Evolutionary conservation across 192 early-diverging fungal genomes (phyloP).

Genomic region (Geranomyces variabilis): DNA sequence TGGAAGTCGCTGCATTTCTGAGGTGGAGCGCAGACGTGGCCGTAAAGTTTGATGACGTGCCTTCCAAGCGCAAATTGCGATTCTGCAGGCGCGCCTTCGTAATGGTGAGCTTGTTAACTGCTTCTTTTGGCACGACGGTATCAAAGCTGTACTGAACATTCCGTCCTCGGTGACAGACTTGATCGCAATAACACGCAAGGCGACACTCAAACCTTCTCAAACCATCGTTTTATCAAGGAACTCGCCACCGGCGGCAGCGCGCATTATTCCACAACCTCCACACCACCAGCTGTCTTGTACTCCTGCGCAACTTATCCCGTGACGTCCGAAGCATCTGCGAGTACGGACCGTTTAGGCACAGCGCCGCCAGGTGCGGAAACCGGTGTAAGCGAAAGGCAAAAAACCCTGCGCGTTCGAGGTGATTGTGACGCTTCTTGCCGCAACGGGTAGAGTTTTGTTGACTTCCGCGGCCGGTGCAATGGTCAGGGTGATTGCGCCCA

Average conservation of each 20-base stretch:
- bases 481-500: no score
- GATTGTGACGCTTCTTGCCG: no score
- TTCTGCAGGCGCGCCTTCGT: conserved; percentile 1
- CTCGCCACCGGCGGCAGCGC: conserved; percentile 9
- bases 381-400: not conserved
- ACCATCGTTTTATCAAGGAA: not conserved
- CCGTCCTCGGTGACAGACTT: not conserved
- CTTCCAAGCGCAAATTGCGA: not conserved
- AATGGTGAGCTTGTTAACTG: not conserved
- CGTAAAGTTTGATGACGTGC: not conserved
- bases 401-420: no score
- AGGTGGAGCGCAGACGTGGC: not conserved
- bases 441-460: no score
- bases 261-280: not conserved
- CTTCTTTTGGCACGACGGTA: not conserved
- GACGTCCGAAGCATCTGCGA: not conserved
- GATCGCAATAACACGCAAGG: not conserved
- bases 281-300: not conserved
- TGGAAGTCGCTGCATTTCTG: not conserved
- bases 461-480: no score
- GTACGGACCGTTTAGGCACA: not conserved
- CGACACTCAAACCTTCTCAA: not conserved
- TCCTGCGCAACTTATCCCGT: conserved; percentile 9
- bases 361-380: not conserved
- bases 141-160: not conserved